A percentile compares a stretch with the other conserved stretches of the same genome.
Evolutionary conservation across 805 yeast genomes (phyloP).

Genomic region (Candida maesae): DNA sequence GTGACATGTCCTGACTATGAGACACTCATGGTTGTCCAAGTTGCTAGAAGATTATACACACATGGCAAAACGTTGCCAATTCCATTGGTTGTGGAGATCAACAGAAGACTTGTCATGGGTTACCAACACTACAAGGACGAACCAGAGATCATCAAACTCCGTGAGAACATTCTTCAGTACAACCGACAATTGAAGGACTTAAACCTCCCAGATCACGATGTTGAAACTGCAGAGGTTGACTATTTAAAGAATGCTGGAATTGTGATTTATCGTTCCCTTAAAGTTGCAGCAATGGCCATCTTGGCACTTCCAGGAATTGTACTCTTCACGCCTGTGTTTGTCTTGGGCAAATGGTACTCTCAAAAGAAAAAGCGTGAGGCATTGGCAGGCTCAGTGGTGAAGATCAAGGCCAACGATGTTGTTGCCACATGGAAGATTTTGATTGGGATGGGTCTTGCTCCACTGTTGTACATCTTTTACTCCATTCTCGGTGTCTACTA

Average conservation of each 20-base stretch:
- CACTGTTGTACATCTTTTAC: conserved; percentile 76
- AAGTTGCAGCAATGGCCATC: conserved; percentile 51
- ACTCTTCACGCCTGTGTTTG: conserved; percentile 83
- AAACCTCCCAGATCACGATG: conserved; percentile 50
- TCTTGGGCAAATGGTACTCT: conserved; percentile 72
- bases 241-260: conserved; percentile 47
- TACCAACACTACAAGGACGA: conserved; percentile 70
- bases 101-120: conserved; percentile 80
- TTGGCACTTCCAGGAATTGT: conserved; percentile 86
- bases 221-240: conserved; percentile 52
- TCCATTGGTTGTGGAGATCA: conserved; percentile 85
- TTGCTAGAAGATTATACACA: conserved; percentile 85
- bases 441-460: conserved; percentile 85
- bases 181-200: conserved; percentile 60
- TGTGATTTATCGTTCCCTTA: conserved; percentile 52
- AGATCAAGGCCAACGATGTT: conserved; percentile 88
- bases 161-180: conserved; percentile 61
- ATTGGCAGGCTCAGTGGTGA: conserved; percentile 81
- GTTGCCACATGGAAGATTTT: conserved; percentile 96
- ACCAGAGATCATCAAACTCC: conserved; percentile 59
- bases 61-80: conserved; percentile 73
- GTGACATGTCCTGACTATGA: conserved; percentile 93
- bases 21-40: conserved; percentile 90
- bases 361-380: conserved; percentile 72
- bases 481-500: conserved; percentile 52